phyloP scores from a whole-genome alignment of 768 basidiomycete genomes.

The Ephemerocybe angulata region DNA sequence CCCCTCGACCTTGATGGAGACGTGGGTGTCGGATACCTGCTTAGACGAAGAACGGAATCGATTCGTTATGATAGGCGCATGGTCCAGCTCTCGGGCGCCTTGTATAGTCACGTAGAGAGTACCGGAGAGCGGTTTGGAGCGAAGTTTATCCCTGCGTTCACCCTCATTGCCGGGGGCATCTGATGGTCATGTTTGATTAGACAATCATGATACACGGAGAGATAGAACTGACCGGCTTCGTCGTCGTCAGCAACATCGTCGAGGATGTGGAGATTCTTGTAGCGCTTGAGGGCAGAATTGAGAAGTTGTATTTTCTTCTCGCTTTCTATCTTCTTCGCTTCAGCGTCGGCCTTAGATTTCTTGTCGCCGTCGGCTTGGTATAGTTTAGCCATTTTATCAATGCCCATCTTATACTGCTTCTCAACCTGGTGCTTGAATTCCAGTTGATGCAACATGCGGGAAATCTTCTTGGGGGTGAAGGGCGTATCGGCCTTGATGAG shows the following conservation, averaged over 20 bases:
- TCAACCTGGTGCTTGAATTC: constrained; percentile 99
- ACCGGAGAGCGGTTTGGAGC: constrained; percentile 91
- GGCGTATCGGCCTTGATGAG: constrained; percentile 97
- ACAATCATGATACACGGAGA: neutral
- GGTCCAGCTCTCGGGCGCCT: constrained; percentile 91
- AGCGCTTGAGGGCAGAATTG: constrained; percentile 87
- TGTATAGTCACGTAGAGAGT: constrained; percentile 86
- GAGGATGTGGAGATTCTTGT: constrained; percentile 92
- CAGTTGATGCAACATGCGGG: constrained; percentile 95
- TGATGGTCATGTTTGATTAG: constrained; percentile 21
- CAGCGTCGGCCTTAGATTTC: constrained; percentile 89
- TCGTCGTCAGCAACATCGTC: constrained; percentile 89
- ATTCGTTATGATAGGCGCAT: constrained; percentile 72
- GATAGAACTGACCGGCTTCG: constrained; percentile 50
- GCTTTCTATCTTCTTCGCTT: constrained; percentile 90
- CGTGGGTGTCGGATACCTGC: constrained; percentile 76
- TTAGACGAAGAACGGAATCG: constrained; percentile 78
- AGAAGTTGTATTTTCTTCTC: constrained; percentile 95
- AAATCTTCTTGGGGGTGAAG: constrained; percentile 93
- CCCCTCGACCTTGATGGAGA: constrained; percentile 95
- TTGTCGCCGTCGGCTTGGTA: constrained; percentile 98
- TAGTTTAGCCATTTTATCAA: constrained; percentile 97
- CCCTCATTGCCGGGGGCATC: constrained; percentile 56
- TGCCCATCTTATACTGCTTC: constrained; percentile 95
- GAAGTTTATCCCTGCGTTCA: constrained; percentile 88